phyloP scores from a whole-genome alignment of 441 rosid genomes.

The Pelargonium myrrhifolium region DNA sequence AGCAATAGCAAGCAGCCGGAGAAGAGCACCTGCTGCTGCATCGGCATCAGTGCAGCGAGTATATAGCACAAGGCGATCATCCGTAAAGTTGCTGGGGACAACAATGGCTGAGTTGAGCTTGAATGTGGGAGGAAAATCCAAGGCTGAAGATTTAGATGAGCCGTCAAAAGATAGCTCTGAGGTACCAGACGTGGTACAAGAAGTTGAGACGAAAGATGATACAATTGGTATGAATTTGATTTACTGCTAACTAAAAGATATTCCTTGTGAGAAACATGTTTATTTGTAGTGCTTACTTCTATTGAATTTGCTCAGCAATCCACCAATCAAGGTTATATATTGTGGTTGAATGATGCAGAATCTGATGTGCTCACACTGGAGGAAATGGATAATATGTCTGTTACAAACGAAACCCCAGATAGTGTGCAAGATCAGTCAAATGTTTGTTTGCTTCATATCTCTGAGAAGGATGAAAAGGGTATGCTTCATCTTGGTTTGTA shows the following conservation, averaged over 20 bases:
- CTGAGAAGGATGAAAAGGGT: conserved; percentile 24
- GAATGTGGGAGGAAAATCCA: conserved; percentile 30
- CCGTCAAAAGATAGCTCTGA: neutral
- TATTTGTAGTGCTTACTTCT: neutral
- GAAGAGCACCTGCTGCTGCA: conserved; percentile 21
- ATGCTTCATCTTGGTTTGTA: neutral
- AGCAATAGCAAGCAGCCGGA: conserved; percentile 17
- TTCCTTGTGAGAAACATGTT: neutral
- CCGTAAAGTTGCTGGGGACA: conserved; percentile 59
- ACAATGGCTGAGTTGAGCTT: conserved; percentile 48
- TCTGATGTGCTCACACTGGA: conserved; percentile 14
- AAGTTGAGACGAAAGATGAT: neutral
- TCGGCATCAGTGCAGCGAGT: conserved; percentile 38
- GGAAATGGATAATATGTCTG: conserved; percentile 13
- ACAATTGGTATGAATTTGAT: neutral
- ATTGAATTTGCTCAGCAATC: neutral
- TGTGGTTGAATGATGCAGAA: conserved; percentile 24
- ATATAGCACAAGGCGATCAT: conserved; percentile 61
- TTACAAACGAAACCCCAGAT: conserved; percentile 10
- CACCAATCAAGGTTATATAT: neutral
- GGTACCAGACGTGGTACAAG: neutral
- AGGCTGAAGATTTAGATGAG: conserved; percentile 12
- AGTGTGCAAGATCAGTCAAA: conserved; percentile 15
- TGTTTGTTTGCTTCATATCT: conserved; percentile 7
- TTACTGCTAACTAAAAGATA: neutral